Evolutionary conservation across 1,139 yeast species (phyloP).

Genomic region (Blastobotrys petasosporus): DNA sequence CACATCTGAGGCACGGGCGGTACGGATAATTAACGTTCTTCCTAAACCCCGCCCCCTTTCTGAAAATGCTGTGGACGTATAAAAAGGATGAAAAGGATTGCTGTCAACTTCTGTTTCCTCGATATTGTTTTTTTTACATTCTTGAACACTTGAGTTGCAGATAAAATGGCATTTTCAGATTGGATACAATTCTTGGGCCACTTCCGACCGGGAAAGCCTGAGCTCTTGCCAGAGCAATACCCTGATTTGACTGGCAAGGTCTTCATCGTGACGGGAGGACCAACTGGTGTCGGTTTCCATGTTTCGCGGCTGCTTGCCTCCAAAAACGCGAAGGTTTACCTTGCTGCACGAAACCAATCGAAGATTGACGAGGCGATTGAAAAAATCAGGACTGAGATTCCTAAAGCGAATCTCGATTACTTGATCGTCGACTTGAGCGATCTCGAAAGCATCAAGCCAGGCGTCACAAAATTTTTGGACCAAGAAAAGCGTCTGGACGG

Average conservation of each 20-base stretch:
- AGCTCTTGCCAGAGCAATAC: slow-evolving; percentile 23
- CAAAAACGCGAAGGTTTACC: slow-evolving; percentile 42
- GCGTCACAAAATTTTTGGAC: slow-evolving; percentile 34
- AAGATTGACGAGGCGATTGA: slow-evolving; percentile 37
- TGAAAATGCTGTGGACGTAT: too few relatives aligned
- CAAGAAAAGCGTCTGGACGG: slow-evolving; percentile 27
- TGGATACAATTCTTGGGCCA: background rate
- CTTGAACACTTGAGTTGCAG: too few relatives aligned
- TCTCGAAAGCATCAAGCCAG: slow-evolving; percentile 41
- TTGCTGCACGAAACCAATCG: slow-evolving; percentile 37
- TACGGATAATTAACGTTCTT: slow-evolving; percentile 10
- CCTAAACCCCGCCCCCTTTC: background rate
- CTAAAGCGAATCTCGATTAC: slow-evolving; percentile 22
- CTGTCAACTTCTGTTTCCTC: too few relatives aligned
- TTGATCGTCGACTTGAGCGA: slow-evolving; percentile 41
- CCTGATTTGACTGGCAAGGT: slow-evolving; percentile 42
- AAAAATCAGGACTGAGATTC: slow-evolving; percentile 27
- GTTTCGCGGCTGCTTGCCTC: slow-evolving; percentile 37
- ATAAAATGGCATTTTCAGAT: slow-evolving; percentile 3
- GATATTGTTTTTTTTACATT: too few relatives aligned
- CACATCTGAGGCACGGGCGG: too few relatives aligned
- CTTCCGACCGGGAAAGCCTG: too few relatives aligned
- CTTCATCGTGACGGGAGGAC: slow-evolving; percentile 44
- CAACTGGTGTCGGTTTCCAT: slow-evolving; percentile 45
- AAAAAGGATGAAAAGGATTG: too few relatives aligned